A percentile compares a stretch with the other conserved stretches of the same genome.
Evolutionary conservation across 106 monocot species (phyloP).

Genomic region (Dendrobium catenatum): DNA sequence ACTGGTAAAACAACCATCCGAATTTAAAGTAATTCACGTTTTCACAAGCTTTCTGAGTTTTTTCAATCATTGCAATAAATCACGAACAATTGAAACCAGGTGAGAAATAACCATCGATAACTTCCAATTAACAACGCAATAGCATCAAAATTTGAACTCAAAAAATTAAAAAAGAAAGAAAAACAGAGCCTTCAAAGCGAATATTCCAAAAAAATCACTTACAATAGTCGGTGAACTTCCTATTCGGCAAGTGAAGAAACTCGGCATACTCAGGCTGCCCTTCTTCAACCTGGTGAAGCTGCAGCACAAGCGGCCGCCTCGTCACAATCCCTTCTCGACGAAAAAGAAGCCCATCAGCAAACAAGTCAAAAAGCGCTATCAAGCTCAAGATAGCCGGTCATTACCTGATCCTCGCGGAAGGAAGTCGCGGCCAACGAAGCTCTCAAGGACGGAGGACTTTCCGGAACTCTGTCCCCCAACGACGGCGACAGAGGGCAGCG

Average conservation of each 20-base stretch:
- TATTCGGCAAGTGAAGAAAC: slow-evolving; percentile 65
- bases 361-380: slow-evolving; percentile 1
- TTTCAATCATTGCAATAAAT: background rate
- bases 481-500: slow-evolving; percentile 24
- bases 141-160: background rate
- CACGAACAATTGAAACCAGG: background rate
- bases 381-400: background rate
- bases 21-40: no score
- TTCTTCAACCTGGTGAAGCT: slow-evolving; percentile 73
- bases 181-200: background rate
- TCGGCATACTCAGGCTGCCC: slow-evolving; percentile 53
- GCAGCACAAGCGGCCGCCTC: slow-evolving; percentile 87
- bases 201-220: background rate
- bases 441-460: slow-evolving; percentile 76
- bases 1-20: no score
- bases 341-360: slow-evolving; percentile 8
- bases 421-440: slow-evolving; percentile 66
- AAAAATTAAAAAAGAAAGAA: background rate
- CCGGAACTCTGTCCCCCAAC: slow-evolving; percentile 40
- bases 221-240: slow-evolving; percentile 79
- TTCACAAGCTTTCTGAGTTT: no score
- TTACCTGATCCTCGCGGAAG: slow-evolving; percentile 64
- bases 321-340: slow-evolving; percentile 75
- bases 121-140: background rate
- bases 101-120: background rate